A percentile compares a stretch with the other conserved stretches of the same genome.
These are phyloP conservation scores for Phytophthora tubulina DNA, from an alignment of 352 stramenopile species.

Conservation along the genomic window DNA sequence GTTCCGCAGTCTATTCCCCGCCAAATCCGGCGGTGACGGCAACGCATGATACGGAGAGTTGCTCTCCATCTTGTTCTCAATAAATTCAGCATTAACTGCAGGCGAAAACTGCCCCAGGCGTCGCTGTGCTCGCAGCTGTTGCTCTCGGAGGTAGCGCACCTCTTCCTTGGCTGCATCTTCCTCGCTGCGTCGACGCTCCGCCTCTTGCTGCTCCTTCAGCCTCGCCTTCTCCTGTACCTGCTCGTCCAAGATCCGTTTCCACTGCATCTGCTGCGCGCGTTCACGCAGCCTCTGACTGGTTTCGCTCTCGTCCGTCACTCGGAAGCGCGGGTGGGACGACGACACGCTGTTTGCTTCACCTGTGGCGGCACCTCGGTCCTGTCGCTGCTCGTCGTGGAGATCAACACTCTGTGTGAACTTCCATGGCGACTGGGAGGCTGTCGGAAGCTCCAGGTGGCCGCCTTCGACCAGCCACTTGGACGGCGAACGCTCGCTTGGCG, in stretches of 20 bases:
- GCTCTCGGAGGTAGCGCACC: slow-evolving; percentile 57
- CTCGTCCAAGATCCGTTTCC: slow-evolving; percentile 72
- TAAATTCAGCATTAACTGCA: slow-evolving; percentile 16
- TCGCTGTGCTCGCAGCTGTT: slow-evolving; percentile 71
- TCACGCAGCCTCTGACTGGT: slow-evolving; percentile 65
- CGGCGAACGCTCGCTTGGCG: slow-evolving; percentile 60
- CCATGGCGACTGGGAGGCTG: slow-evolving; percentile 29
- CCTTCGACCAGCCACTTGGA: slow-evolving; percentile 80
- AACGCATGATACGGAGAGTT: slow-evolving; percentile 27
- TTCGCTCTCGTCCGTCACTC: slow-evolving; percentile 64
- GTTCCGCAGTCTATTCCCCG: slow-evolving; percentile 18
- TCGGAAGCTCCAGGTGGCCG: slow-evolving; percentile 44
- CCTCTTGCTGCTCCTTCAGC: slow-evolving; percentile 56
- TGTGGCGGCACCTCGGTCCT: slow-evolving; percentile 42
- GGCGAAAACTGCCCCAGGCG: slow-evolving; percentile 42
- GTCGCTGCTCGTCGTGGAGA: slow-evolving; percentile 34
- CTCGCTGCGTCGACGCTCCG: slow-evolving; percentile 49
- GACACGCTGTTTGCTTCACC: slow-evolving; percentile 37
- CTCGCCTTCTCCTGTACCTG: slow-evolving; percentile 78
- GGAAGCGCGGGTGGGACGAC: slow-evolving; percentile 58
- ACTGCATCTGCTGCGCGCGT: slow-evolving; percentile 76
- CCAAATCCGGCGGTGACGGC: slow-evolving; percentile 23
- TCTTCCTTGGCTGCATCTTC: slow-evolving; percentile 59
- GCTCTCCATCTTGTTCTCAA: slow-evolving; percentile 20
- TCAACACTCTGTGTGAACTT: slow-evolving; percentile 29